phyloP scores from a whole-genome alignment of 352 stramenopile genomes.

The Globisporangium irregulare region DNA sequence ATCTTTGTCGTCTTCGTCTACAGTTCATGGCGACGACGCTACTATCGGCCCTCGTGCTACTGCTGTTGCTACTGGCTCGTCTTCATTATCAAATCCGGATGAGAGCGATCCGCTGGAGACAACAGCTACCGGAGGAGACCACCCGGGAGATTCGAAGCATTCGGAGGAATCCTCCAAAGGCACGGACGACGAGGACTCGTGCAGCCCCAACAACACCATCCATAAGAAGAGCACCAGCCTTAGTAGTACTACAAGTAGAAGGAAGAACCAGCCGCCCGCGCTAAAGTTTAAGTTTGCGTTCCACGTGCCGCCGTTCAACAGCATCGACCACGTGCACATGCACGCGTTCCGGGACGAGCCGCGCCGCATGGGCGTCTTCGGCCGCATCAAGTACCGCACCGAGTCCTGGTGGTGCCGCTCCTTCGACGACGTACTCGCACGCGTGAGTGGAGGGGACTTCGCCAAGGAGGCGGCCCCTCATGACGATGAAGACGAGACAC shows the following conservation, averaged over 20 bases:
- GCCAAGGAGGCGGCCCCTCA: not conserved
- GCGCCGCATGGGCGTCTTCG: slow-evolving; percentile 43
- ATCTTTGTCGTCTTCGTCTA: not conserved
- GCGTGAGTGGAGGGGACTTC: slow-evolving; percentile 16
- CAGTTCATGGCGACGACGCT: not conserved
- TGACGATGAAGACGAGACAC: not conserved
- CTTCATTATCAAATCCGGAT: not conserved
- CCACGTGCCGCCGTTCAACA: slow-evolving; percentile 80
- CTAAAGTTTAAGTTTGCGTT: slow-evolving; percentile 24
- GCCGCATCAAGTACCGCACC: slow-evolving; percentile 77
- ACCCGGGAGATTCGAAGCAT: slow-evolving; percentile 5
- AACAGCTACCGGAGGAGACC: not conserved
- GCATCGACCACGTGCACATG: slow-evolving; percentile 90
- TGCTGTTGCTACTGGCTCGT: not conserved
- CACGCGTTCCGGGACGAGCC: slow-evolving; percentile 59
- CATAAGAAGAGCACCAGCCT: not conserved
- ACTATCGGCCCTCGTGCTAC: no score
- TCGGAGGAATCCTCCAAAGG: slow-evolving; percentile 15
- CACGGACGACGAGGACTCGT: slow-evolving; percentile 17
- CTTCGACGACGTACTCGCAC: slow-evolving; percentile 61
- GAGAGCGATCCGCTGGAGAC: not conserved
- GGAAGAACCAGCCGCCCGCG: not conserved
- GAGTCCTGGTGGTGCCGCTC: slow-evolving; percentile 84
- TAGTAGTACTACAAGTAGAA: not conserved
- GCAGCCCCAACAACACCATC: not conserved